Conservation (phyloP, 306 rosid genomes). For the Medicago ruthenica region DNA sequence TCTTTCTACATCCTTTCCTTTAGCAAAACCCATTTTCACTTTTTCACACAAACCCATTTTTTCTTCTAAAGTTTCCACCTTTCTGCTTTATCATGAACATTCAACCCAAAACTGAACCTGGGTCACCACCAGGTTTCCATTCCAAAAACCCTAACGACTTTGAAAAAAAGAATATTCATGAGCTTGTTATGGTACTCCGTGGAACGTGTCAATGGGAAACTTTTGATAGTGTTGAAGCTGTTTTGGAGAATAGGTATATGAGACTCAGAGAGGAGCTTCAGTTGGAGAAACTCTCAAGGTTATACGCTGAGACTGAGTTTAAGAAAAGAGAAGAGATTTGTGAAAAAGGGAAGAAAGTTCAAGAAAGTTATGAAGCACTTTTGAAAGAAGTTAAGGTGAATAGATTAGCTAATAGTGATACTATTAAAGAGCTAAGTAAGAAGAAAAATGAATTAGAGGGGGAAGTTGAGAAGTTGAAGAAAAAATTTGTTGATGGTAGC, state of each 20-base stretch:
- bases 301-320: constrained; percentile 24
- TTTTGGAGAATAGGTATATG: background rate
- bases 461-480: constrained; percentile 7
- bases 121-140: background rate
- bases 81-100: background rate
- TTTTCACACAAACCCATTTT: background rate
- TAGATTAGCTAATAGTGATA: background rate
- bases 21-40: background rate
- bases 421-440: background rate
- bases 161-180: background rate
- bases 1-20: background rate
- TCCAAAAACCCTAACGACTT: background rate
- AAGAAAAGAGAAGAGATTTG: constrained; percentile 23
- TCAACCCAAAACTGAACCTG: constrained; percentile 5
- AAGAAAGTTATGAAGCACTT: constrained; percentile 39
- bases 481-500: background rate
- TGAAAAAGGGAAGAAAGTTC: background rate
- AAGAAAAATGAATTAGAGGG: background rate
- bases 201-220: background rate
- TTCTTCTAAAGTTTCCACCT: background rate
- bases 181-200: background rate
- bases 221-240: background rate
- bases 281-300: background rate
- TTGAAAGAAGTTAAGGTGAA: constrained; percentile 21
- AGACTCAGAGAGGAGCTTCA: background rate